Evolutionary conservation across 2,329 filamentous ascomycete species (phyloP), one percentile per base, ranked within the genome.

Genomic region (Pseudogymnoascus verrucosus): DNA sequence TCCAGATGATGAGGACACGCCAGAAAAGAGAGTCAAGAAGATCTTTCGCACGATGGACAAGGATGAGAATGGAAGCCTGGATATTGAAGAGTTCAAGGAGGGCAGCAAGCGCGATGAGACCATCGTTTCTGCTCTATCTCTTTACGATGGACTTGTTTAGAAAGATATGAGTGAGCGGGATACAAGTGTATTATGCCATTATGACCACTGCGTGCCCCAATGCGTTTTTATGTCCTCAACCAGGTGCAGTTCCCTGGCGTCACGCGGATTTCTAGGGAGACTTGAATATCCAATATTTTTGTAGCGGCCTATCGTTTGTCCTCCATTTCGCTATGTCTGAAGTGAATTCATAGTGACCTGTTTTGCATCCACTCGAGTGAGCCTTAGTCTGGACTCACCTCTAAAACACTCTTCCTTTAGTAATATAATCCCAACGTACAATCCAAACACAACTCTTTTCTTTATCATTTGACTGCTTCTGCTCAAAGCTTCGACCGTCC

Each of bases 1-100:
- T 51, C 95, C 95, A 62, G 92, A 97, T 77, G 95, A 99, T 78
- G 95, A 99, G 80, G 93, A 99, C 78, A 99, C 95, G 64, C 95
- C 95, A 16, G 93, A 98, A 82, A 99, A 99, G 82, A 89, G 95
- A 68, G 95, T 99, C 67, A 87, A 84, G 78, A 99, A 99, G 83
- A 98, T 99, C 77, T 99, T 99, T 83, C 84, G 89, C 73, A 98
- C 98, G 95, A 99, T 99, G 95, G 95, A 99, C 82, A 99, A 99
- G 84, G 95, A 99, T 76, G 93, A 98, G 80, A 98, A 98, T 75
- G 95, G 93, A 71, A 96, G 90, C 74, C 80, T 99, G 71, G 93
- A 98, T 76, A 93, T 97, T 84, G 89, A 93, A 66, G 95, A 99
- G 76, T 99, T 99, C 83, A 98, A 98, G 80, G 95, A 99, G 79